Evolutionary conservation across 305 asterid species (phyloP).

Genomic region (Solanum hybrid): DNA sequence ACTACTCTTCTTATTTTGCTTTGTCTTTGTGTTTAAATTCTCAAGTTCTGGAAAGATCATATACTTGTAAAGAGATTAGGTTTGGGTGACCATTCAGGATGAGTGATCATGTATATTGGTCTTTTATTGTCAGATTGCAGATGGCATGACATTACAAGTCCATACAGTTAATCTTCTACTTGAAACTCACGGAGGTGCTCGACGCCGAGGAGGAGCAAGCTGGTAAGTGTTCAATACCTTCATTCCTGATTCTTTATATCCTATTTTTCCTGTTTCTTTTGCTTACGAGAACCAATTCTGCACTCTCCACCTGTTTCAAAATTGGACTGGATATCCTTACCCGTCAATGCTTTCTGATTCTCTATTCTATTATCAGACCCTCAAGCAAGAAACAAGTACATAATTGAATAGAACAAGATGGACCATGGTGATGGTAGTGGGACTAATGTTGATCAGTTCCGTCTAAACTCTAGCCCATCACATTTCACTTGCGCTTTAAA

Average conservation of each 20-base stretch:
- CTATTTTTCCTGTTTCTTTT: neutral
- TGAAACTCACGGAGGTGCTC: conserved; percentile 95
- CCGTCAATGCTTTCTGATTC: neutral
- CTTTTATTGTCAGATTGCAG: conserved; percentile 70
- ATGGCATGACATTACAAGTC: conserved; percentile 93
- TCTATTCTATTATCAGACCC: neutral
- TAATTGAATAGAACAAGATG: neutral
- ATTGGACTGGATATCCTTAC: neutral
- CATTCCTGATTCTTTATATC: neutral
- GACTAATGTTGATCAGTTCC: neutral
- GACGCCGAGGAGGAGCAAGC: conserved; percentile 83
- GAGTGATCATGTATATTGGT: conserved; percentile 16
- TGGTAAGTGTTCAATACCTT: conserved; percentile 52
- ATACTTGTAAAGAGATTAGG: neutral
- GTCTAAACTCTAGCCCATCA: neutral
- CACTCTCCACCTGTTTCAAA: neutral
- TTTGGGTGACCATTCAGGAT: neutral
- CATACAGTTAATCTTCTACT: conserved; percentile 81
- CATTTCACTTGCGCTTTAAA: neutral
- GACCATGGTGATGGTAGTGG: neutral
- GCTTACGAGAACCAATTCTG: neutral
- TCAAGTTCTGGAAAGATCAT: neutral
- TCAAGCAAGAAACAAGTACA: neutral
- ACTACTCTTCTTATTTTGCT: neutral
- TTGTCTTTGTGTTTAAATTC: neutral